Evolutionary conservation across 441 rosid genomes (phyloP), one percentile per base, ranked within the genome.

Genomic region (Jatropha multifida): DNA sequence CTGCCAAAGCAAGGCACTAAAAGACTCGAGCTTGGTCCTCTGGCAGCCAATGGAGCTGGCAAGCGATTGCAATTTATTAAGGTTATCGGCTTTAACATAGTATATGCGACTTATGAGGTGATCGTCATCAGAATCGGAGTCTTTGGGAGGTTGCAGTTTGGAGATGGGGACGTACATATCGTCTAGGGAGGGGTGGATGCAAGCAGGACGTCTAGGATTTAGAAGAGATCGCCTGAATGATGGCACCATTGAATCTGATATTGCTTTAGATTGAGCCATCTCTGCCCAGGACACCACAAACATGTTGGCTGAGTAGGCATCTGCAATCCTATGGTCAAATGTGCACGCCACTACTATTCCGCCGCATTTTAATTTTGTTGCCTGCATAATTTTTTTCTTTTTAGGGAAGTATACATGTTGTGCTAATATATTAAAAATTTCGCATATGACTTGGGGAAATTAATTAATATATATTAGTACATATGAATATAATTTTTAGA

Each of bases 291-390:
- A 87, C 0, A 86, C 79, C 8, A 92, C 83, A 76, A 94, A 90
- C 96, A 90, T 86, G 79, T 92, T 90, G 79, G 82, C 75, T 4
- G 98, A 89, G 77, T 88, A 84, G 17, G 93, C 97, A 69, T 94
- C 97, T 2, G 97, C 87, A n/a, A 90, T 78, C 58, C 94, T 93
- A 69, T 94, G 98, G 77, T 94, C 98, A 55, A 92, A 94, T 18
- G 93, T 62, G 82, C 96, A 90, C 20, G 74, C 94, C 76, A 94
- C 86, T 64, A 92, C 94, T 56, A 88, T 13, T 9, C 91, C 90
- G 0, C 97, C 93, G 60, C 97, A 90, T 74, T 83, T 84, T 2
- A 94, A 85, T 62, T 86, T 83, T 42, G 46, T 42, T 42, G 46
- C 46, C 46, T 42, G 46, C 32, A 32, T 32, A 32, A 32, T 32